Evolutionary conservation across 78 protist species (phyloP).

Genomic region (Dictyostelium purpureum): DNA sequence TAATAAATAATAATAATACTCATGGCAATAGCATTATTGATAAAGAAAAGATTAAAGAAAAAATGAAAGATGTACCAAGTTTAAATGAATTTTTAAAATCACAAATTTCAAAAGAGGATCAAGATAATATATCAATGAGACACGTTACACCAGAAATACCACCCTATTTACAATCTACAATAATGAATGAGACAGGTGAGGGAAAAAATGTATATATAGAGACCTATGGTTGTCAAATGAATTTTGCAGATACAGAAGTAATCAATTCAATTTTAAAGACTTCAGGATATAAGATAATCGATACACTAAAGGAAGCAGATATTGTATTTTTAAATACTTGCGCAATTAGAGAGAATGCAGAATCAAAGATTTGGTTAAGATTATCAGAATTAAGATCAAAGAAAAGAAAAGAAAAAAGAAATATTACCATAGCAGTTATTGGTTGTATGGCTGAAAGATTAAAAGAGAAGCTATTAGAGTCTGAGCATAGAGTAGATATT

Average conservation of each 20-base stretch:
- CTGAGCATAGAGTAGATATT: constrained; percentile 78
- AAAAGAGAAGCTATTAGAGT: constrained; percentile 83
- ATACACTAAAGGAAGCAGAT: constrained; percentile 66
- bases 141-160: no score
- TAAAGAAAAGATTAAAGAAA: constrained; percentile 20
- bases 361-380: constrained; percentile 89
- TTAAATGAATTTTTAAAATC: constrained; percentile 41
- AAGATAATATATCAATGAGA: no score
- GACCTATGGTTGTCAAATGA: constrained; percentile 97
- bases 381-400: constrained; percentile 29
- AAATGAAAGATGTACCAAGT: constrained; percentile 21
- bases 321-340: constrained; percentile 93
- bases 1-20: no score
- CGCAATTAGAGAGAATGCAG: constrained; percentile 95
- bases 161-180: background rate
- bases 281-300: constrained; percentile 76
- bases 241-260: constrained; percentile 91
- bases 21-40: no score
- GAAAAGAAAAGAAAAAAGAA: background rate
- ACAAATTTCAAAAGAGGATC: background rate
- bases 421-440: constrained; percentile 51
- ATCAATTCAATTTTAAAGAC: constrained; percentile 74
- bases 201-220: constrained; percentile 84
- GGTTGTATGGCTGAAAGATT: constrained; percentile 97
- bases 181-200: background rate